phyloP scores from a whole-genome alignment of 2,329 filamentous ascomycete species.

The Ascochyta pisi region DNA sequence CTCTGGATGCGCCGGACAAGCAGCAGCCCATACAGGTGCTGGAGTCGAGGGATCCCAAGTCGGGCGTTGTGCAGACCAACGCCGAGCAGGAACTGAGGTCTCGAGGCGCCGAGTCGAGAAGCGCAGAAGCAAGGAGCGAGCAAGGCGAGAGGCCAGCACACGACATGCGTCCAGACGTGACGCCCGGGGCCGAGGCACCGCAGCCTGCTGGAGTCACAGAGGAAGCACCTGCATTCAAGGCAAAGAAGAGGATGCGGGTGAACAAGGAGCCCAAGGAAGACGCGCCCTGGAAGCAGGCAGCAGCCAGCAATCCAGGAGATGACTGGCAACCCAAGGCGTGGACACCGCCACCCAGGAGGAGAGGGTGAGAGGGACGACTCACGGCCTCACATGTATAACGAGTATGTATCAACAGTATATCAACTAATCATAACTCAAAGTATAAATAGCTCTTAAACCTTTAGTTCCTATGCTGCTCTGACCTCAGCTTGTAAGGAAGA shows the following conservation, averaged over 20 bases:
- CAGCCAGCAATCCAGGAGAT: constrained; percentile 50
- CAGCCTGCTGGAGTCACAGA: constrained; percentile 21
- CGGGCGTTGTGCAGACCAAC: constrained; percentile 46
- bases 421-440: no score
- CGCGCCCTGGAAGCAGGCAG: constrained; percentile 51
- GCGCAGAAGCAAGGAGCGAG: constrained; percentile 26
- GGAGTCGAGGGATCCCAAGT: constrained; percentile 51
- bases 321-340: constrained; percentile 57
- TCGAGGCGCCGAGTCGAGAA: not conserved
- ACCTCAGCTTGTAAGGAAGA: no score
- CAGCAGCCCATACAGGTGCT: constrained; percentile 57
- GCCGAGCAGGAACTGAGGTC: constrained; percentile 36
- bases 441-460: no score
- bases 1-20: constrained; percentile 62
- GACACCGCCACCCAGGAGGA: constrained; percentile 51
- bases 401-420: not conserved
- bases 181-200: constrained; percentile 23
- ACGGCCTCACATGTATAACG: not conserved
- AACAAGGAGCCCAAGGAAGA: constrained; percentile 41
- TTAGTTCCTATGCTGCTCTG: no score
- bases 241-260: constrained; percentile 25
- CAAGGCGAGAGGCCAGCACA: constrained; percentile 7
- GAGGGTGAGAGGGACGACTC: constrained; percentile 16
- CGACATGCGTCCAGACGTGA: constrained; percentile 5
- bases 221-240: constrained; percentile 16